phyloP scores from a whole-genome alignment of 139 green algal genomes.

The Pycnococcus provasolii region DNA sequence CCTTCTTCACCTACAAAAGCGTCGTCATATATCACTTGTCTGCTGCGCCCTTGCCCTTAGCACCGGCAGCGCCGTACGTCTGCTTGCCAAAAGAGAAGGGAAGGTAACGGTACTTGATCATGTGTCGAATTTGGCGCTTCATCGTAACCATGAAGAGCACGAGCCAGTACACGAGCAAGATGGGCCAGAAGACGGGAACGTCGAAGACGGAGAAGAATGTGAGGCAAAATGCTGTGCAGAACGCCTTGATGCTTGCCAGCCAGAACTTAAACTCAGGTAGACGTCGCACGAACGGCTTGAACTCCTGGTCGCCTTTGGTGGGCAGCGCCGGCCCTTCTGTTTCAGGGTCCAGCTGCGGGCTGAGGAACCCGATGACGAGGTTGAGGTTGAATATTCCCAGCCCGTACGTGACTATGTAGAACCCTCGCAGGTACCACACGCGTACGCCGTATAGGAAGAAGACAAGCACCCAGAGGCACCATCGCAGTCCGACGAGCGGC shows the following conservation, averaged over 20 bases:
- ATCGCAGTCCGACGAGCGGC: conserved; percentile 57
- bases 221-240: conserved; percentile 69
- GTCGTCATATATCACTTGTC: background rate
- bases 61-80: conserved; percentile 2
- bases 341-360: conserved; percentile 76
- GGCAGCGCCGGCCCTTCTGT: conserved; percentile 79
- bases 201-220: conserved; percentile 93
- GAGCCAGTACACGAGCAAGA: conserved; percentile 93
- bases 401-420: conserved; percentile 97
- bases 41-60: background rate
- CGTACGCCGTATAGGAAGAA: conserved; percentile 63
- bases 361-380: conserved; percentile 93
- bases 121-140: conserved; percentile 96
- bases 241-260: conserved; percentile 60
- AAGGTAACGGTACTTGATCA: conserved; percentile 93
- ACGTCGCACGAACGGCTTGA: conserved; percentile 87
- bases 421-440: conserved; percentile 64
- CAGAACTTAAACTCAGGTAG: conserved; percentile 99
- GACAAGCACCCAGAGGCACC: conserved; percentile 46
- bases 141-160: conserved; percentile 94
- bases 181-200: conserved; percentile 99
- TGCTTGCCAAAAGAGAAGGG: conserved; percentile 74
- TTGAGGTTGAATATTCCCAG: conserved; percentile 98
- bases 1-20: no score
- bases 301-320: conserved; percentile 82